Evolutionary conservation across 768 basidiomycete genomes (phyloP).

Genomic region (Thelephora aurantiotincta): DNA sequence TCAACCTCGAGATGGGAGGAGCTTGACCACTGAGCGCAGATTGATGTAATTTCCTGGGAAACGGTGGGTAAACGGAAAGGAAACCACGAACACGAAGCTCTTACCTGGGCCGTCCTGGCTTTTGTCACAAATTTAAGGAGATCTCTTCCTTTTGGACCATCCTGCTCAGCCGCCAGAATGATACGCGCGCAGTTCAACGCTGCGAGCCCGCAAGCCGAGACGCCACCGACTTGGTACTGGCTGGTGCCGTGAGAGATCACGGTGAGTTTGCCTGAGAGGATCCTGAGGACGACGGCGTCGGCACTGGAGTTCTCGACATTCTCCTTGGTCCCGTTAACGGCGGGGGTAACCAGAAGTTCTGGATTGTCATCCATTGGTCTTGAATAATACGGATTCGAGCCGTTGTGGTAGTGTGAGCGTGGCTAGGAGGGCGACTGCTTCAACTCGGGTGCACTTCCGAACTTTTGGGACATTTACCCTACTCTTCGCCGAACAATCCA

Average conservation of each 20-base stretch:
- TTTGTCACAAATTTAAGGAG: slow-evolving; percentile 22
- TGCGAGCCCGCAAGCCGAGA: slow-evolving; percentile 52
- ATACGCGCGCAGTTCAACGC: slow-evolving; percentile 49
- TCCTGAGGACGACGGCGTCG: background rate
- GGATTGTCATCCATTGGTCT: no score
- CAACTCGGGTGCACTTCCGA: no score
- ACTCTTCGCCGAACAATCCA: no score
- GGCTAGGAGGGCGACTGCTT: no score
- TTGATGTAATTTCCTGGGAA: slow-evolving; percentile 37
- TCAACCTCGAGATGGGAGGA: slow-evolving; percentile 42
- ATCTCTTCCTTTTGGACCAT: slow-evolving; percentile 13
- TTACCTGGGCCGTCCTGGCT: slow-evolving; percentile 23
- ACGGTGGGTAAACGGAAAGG: background rate
- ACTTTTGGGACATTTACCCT: no score
- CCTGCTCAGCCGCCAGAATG: slow-evolving; percentile 24
- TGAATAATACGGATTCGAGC: no score
- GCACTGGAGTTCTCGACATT: background rate
- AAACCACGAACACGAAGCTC: background rate
- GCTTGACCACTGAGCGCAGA: slow-evolving; percentile 42
- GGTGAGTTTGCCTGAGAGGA: slow-evolving; percentile 18
- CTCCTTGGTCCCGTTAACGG: background rate
- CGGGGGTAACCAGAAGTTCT: no score
- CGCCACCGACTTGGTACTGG: slow-evolving; percentile 32
- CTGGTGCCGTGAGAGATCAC: slow-evolving; percentile 38
- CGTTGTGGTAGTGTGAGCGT: no score